Base-by-base conservation (phyloP, 2,329 filamentous ascomycete species). In the Aureobasidium musti region DNA sequence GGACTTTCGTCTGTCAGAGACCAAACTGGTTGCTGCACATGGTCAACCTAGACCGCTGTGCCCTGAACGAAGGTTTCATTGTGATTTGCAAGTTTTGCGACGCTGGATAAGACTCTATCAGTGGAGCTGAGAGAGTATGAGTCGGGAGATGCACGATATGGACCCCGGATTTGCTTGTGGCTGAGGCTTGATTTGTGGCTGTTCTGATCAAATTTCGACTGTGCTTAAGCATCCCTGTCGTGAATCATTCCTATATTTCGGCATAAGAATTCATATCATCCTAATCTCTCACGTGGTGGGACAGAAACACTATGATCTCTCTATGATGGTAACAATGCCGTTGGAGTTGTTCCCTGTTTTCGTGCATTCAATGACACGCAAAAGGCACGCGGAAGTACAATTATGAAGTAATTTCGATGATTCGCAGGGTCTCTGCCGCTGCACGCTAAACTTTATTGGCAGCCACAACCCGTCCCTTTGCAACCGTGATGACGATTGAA, bases 351-450 rank as follows among this genome's bases (percentile, higher is more conserved):
- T 63, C 45, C 59, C n/a, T 50, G 59, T 37, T 63, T 63, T 30
- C 10, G 33, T 21, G 59, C 35, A 39, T 17, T 39, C 13, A 26
- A 28, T 52, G 59, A 63, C 59, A 41, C 45, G 45, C 30, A 28
- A 63, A 63, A 52, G 45, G 43, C 45, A 63, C 45, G 59, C 59
- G 45, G 33, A 52, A 19, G 2, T 14, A 63, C n/a, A 52, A 63
- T 63, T n/a, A 63, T 63, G 33, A 63, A 50, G 59, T 52, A 63
- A 63, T 61, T 61, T 37, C 28, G 11, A 19, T 19, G 28, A 63
- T 39, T 50, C 45, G 14, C 43, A 63, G 45, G 59, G 45, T 50
- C 45, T 45, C 57, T 61, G 57, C 57, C 43, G 59, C 43, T 61
- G 5, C 41, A 43, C n/a, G 28, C 28, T 49, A 39, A 63, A 63